Percentiles rank a stretch among this genome's conserved stretches.
Evolutionary conservation across 352 stramenopile genomes (phyloP).

Genomic region (Thraustotheca clavata): DNA sequence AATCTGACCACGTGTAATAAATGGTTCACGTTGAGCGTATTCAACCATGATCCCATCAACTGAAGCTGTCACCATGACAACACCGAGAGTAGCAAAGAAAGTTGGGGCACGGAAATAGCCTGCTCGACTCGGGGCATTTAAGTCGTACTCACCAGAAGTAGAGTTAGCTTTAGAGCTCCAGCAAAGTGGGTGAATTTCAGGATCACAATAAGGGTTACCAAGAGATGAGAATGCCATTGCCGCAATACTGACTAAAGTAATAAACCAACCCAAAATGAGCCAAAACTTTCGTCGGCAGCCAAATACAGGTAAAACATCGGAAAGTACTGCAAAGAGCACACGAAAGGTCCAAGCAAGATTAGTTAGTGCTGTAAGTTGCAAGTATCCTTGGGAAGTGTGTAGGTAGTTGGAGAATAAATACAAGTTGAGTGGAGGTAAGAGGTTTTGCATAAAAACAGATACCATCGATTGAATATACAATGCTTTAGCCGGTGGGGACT

Average conservation of each 20-base stretch:
- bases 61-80: constrained; percentile 44
- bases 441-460: neutral
- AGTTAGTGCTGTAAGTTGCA: neutral
- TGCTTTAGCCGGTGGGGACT: neutral
- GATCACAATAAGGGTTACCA: constrained; percentile 33
- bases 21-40: constrained; percentile 52
- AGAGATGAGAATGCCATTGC: constrained; percentile 30
- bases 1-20: constrained; percentile 37
- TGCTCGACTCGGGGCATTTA: neutral
- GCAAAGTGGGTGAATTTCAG: neutral
- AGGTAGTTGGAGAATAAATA: constrained; percentile 12
- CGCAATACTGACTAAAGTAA: constrained; percentile 31
- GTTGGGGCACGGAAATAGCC: constrained; percentile 21
- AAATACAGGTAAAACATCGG: constrained; percentile 25
- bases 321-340: constrained; percentile 10
- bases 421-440: constrained; percentile 1
- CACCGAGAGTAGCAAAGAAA: constrained; percentile 58
- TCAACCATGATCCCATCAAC: constrained; percentile 64
- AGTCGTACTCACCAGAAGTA: neutral
- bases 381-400: neutral
- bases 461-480: constrained; percentile 1
- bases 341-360: constrained; percentile 9
- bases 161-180: neutral
- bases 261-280: constrained; percentile 32
- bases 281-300: constrained; percentile 33